Evolutionary conservation across 495 filamentous ascomycete species (phyloP), one percentile per base, ranked within the genome.

Genomic region (Penicillium macrosclerotiorum): DNA sequence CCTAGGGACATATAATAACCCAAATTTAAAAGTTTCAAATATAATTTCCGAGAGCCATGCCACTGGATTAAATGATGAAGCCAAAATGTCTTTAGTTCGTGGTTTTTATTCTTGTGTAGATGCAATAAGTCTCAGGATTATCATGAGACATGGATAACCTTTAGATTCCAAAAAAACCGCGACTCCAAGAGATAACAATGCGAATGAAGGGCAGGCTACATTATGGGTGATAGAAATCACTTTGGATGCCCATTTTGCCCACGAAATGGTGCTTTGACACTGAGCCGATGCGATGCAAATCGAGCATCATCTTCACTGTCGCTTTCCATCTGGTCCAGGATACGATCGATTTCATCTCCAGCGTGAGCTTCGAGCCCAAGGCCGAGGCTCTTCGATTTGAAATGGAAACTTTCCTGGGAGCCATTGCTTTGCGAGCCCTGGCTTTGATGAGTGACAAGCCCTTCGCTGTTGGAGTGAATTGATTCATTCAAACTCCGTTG

Each of bases 311-410:
- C 66, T 22, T 72, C 68, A 34, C 68, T 70, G 22, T 71, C 72
- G 37, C 72, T 72, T 42, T 69, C 67, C 72, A 78, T 77, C 41
- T 76, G 71, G 39, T 79, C 75, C 13, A 79, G 45, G 25, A 79
- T 61, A 9, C 71, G 68, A 54, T 79, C 76, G 27, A 79, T 77
- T 32, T 75, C 75, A 40, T 76, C 74, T 1, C 68, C 72, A 25
- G 69, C 67, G 34, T 62, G 57, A 8, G 64, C 59, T 37, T 71
- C 70, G 3, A 69, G 45, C 3, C 53, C 68, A 1, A 49, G 38
- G 3, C 31, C 24, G 13, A 42, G 36, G 18, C 20, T 37, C 16
- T 42, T 47, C 7, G 31, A 37, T 12, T 35, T 43, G 4, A 31
- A 24, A 16, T 33, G 27, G n/a, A 45, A 51, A 14, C 41, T 27